Evolutionary conservation across 352 stramenopile genomes (phyloP), one percentile per base, ranked within the genome.

Genomic region (Globisporangium recalcitrans): DNA sequence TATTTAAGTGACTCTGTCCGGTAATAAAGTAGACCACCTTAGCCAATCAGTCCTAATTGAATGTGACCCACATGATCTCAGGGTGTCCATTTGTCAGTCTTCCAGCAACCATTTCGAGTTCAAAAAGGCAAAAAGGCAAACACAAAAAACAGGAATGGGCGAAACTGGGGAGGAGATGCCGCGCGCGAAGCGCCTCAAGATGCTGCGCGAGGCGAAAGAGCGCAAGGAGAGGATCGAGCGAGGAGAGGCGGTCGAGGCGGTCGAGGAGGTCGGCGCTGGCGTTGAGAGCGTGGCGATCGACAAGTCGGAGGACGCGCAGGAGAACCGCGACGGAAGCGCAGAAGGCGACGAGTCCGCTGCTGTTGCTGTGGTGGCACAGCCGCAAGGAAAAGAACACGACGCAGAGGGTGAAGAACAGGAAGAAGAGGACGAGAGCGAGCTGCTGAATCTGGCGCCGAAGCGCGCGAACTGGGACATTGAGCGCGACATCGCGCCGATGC

Each of bases 401-500:
- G 29, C 14, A 31, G 48, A 61, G 13, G 71, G 75, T 2, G 72
- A 63, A 0, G 70, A 78, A n/a, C n/a, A n/a, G 0, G 72, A 77
- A 4, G 69, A 80, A 9, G 73, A 89, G 26, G 77, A 80, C 7
- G 81, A 88, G 0, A 77, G 81, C 14, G 86, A 94, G 7, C 54
- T 88, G 27, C 60, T 95, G 53, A 85, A 83, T 38, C 68, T 95
- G 1, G 87, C 87, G 22, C 84, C 87, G 1, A 93, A 93, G 71
- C 84, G 83, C 22, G 84, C 85, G 21, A 95, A 93, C 58, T 95
- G 85, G 84, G 87, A 95, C 58, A 90, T 95, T 60, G 85, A 94
- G 63, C 81, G 87, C 27, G 85, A 93, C 52, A 90, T 95, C 58
- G 87, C 82, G 21, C 86, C 86, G 11, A 88, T 93, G 80, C 75